Percentiles rank a stretch among this genome's conserved stretches.
Conservation (phyloP, 2,329 filamentous ascomycete species). For the Colletotrichum sp. region DNA sequence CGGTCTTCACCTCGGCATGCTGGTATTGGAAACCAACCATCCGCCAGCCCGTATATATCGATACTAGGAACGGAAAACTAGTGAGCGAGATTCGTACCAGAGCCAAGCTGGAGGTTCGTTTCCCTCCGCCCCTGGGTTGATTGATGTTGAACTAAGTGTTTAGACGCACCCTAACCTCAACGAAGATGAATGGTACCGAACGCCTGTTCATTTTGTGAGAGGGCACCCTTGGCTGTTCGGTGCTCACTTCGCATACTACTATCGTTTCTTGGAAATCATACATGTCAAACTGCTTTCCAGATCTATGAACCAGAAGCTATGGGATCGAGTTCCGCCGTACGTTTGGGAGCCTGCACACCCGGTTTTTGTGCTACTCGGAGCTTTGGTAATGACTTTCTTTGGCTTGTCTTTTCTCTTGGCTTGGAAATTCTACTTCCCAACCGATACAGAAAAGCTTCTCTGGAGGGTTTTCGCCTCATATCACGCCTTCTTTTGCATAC, state of each 20-base stretch:
- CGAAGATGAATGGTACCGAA: neutral
- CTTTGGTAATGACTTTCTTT: neutral
- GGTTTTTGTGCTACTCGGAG: neutral
- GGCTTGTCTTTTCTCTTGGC: neutral
- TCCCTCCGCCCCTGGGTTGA: no score
- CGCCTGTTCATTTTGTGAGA: neutral
- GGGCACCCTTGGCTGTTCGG: neutral
- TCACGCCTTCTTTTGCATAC: neutral
- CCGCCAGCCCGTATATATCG: fast-evolving
- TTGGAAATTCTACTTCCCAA: neutral
- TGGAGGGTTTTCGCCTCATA: neutral
- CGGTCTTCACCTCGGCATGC: neutral
- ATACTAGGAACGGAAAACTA: neutral
- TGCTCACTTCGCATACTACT: neutral
- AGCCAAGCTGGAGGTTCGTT: neutral
- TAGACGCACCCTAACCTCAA: neutral
- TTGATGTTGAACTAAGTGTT: no score
- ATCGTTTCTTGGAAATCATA: neutral
- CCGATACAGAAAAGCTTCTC: fast-evolving
- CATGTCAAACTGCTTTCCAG: neutral
- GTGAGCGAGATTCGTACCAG: neutral
- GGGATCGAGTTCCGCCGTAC: neutral
- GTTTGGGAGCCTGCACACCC: neutral
- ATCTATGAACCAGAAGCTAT: neutral
- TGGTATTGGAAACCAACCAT: neutral